These are phyloP conservation scores for Calophaca sinica DNA, from an alignment of 306 rosid species.

Conservation along the genomic window DNA sequence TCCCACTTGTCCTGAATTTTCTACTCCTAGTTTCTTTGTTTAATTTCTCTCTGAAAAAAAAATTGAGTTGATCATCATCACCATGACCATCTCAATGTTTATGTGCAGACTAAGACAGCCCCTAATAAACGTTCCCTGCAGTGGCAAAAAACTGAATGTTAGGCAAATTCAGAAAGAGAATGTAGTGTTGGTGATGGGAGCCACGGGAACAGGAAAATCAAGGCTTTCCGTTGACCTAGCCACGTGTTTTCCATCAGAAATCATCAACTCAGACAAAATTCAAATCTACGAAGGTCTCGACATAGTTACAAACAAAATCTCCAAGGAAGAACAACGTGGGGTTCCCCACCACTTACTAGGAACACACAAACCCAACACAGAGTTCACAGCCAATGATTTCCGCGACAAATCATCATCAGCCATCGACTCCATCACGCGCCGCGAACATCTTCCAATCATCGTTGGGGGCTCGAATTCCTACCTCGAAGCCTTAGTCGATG, in stretches of 20 bases:
- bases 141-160: constrained; percentile 46
- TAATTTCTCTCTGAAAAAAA: background rate
- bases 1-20: background rate
- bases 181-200: constrained; percentile 82
- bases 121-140: constrained; percentile 49
- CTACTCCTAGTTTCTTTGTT: background rate
- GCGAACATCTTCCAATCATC: constrained; percentile 66
- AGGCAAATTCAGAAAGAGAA: constrained; percentile 71
- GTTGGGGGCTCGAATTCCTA: constrained; percentile 94
- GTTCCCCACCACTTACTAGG: constrained; percentile 86
- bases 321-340: constrained; percentile 66
- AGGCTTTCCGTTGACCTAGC: constrained; percentile 80
- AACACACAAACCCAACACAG: constrained; percentile 53
- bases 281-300: constrained; percentile 84
- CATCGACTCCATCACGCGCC: constrained; percentile 53
- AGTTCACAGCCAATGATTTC: constrained; percentile 66
- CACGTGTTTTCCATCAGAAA: constrained; percentile 61
- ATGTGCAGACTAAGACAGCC: constrained; percentile 56
- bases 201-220: constrained; percentile 91
- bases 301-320: constrained; percentile 77
- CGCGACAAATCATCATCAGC: constrained; percentile 50
- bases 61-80: constrained; percentile 22
- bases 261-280: constrained; percentile 92
- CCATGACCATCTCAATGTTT: constrained; percentile 52
- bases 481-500: constrained; percentile 73